A percentile compares a stretch with the other conserved stretches of the same genome.
These are phyloP conservation scores for Parachlorella kessleri DNA, from an alignment of 139 green algal species.

Conservation along the genomic window DNA sequence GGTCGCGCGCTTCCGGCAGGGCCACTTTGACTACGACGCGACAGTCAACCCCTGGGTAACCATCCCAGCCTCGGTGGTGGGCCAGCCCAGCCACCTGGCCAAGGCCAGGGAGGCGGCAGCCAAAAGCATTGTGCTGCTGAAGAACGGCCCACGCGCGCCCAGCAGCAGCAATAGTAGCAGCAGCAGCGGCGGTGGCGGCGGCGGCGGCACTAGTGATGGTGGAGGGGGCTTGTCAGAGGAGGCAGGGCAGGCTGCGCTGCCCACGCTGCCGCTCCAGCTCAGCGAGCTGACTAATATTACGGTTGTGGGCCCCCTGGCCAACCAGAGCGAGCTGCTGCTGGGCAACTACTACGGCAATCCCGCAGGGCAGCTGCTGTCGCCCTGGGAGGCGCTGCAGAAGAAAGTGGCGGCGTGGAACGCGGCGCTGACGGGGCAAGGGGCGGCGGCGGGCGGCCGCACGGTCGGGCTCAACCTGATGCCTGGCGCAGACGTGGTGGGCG, in stretches of 20 bases:
- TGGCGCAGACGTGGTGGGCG: not conserved
- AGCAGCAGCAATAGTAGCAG: too few species aligned
- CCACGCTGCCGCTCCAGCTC: too few species aligned
- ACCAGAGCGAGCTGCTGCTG: constrained; percentile 17
- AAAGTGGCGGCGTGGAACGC: too few species aligned
- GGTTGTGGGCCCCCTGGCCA: constrained; percentile 16
- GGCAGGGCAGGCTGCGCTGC: too few species aligned
- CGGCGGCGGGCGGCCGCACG: too few species aligned
- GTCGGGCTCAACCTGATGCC: too few species aligned
- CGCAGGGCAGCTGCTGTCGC: constrained; percentile 5
- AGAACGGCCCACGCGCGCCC: constrained; percentile 6
- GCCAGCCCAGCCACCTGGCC: constrained; percentile 2
- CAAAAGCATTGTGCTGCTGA: constrained; percentile 39
- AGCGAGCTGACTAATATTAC: constrained; percentile 20
- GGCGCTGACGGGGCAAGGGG: too few species aligned
- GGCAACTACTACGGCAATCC: constrained; percentile 44
- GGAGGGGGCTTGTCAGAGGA: too few species aligned
- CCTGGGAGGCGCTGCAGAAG: constrained; percentile 25
- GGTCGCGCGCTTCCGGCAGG: constrained; percentile 6
- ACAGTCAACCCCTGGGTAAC: constrained; percentile 23
- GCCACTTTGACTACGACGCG: constrained; percentile 41
- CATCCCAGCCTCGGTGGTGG: constrained; percentile 22
- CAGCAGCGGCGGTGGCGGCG: too few species aligned
- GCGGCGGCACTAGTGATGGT: too few species aligned
- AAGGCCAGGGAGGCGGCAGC: constrained; percentile 23